Percentiles rank a stretch among this genome's conserved stretches.
Evolutionary conservation across 805 yeast genomes (phyloP).

Genomic region (Monosporozyma siamensis): DNA sequence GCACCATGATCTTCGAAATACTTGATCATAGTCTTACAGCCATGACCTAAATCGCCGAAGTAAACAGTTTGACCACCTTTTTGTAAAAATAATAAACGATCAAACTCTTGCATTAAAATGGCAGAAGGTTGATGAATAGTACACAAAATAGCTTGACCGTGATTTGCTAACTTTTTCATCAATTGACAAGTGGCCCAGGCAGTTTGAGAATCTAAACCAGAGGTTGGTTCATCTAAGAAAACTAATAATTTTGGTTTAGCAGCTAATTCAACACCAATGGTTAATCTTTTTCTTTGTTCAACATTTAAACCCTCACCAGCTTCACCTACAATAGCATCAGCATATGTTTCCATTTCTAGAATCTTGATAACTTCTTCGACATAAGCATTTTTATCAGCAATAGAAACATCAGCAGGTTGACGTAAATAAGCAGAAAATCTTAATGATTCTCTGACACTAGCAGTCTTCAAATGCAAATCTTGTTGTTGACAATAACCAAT

Average conservation of each 20-base stretch:
- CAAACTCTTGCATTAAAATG: slow-evolving; percentile 65
- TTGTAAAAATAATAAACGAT: slow-evolving; percentile 59
- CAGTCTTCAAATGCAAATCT: slow-evolving; percentile 55
- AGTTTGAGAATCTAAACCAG: slow-evolving; percentile 60
- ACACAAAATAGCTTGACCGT: slow-evolving; percentile 58
- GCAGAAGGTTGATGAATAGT: slow-evolving; percentile 88
- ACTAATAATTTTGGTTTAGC: slow-evolving; percentile 53
- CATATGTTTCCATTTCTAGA: slow-evolving; percentile 53
- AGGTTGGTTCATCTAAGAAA: slow-evolving; percentile 60
- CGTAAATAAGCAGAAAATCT: slow-evolving; percentile 58
- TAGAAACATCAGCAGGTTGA: slow-evolving; percentile 46
- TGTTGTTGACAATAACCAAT: slow-evolving; percentile 75
- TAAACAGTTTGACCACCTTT: slow-evolving; percentile 68
- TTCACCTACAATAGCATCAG: slow-evolving; percentile 67
- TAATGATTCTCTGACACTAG: slow-evolving; percentile 67
- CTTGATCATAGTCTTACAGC: slow-evolving; percentile 47
- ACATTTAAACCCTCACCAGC: slow-evolving; percentile 62
- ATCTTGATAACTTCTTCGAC: slow-evolving; percentile 57
- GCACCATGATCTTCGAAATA: slow-evolving; percentile 64
- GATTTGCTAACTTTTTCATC: slow-evolving; percentile 49
- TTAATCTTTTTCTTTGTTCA: slow-evolving; percentile 52
- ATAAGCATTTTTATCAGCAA: slow-evolving; percentile 49
- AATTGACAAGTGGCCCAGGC: slow-evolving; percentile 58
- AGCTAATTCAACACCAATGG: slow-evolving; percentile 59
- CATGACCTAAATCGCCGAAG: slow-evolving; percentile 59